phyloP scores from a whole-genome alignment of 352 stramenopile species.

The Globisporangium recalcitrans region DNA sequence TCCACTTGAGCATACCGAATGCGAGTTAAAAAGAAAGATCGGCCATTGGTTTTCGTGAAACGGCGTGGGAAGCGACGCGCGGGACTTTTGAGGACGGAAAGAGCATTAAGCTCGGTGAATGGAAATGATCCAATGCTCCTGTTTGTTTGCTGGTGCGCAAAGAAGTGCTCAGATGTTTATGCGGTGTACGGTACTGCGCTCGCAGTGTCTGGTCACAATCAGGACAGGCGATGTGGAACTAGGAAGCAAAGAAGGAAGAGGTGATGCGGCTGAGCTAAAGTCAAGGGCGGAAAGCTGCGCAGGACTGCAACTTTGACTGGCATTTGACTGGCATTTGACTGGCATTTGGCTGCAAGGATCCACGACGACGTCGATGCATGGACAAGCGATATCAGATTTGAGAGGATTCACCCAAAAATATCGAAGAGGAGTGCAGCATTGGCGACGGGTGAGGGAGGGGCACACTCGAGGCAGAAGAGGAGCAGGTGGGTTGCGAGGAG shows the following conservation, averaged over 20 bases:
- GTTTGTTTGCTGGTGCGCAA: too few species aligned
- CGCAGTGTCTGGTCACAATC: background rate
- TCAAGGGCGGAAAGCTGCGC: background rate
- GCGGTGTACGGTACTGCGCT: background rate
- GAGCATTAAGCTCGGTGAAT: constrained; percentile 7
- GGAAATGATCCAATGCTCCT: background rate
- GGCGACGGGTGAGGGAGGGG: too few species aligned
- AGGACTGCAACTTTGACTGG: too few species aligned
- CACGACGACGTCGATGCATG: background rate
- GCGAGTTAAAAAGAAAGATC: constrained; percentile 1
- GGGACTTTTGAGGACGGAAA: constrained; percentile 15
- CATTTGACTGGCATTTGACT: background rate
- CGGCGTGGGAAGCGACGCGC: constrained; percentile 1
- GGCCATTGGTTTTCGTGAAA: constrained; percentile 5
- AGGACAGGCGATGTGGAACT: background rate
- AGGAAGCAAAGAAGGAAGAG: background rate
- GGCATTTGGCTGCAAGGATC: background rate
- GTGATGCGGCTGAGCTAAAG: background rate
- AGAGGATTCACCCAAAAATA: background rate
- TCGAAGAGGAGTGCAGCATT: constrained; percentile 13
- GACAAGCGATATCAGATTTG: constrained; percentile 6
- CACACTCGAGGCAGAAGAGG: background rate
- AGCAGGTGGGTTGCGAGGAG: constrained; percentile 6
- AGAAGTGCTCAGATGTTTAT: background rate
- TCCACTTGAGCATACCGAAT: background rate